Conservation (phyloP, 2,329 filamentous ascomycete genomes). For the Trichoderma atrobrunneum region DNA sequence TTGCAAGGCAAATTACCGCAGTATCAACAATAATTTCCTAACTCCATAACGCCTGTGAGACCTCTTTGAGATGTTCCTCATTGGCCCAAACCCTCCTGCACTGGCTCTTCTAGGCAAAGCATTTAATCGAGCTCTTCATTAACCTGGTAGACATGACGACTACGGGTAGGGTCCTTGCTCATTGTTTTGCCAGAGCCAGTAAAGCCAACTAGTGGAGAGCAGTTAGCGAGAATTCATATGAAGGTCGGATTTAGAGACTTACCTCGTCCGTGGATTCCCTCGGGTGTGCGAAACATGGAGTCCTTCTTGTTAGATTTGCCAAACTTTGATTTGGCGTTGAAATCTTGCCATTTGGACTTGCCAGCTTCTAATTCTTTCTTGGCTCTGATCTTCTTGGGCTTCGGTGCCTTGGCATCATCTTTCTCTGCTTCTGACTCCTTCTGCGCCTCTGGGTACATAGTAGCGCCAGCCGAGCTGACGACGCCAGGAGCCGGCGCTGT, state of each 20-base stretch:
- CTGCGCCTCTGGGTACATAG: conserved; percentile 59
- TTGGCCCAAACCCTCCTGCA: conserved; percentile 18
- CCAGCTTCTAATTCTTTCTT: conserved; percentile 87
- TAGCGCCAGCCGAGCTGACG: conserved; percentile 55
- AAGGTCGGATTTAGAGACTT: conserved; percentile 28
- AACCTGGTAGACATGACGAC: conserved; percentile 79
- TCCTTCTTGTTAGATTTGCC: conserved; percentile 74
- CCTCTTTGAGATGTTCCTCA: not conserved
- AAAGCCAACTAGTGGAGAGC: conserved; percentile 72
- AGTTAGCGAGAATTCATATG: conserved; percentile 22
- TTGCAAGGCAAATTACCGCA: conserved; percentile 36
- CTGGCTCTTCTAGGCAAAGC: conserved; percentile 28
- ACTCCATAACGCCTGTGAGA: conserved; percentile 23
- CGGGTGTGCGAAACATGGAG: conserved; percentile 94
- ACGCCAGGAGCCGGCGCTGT: conserved; percentile 39
- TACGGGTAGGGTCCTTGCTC: conserved; percentile 84
- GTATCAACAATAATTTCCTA: conserved; percentile 28
- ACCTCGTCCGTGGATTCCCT: conserved; percentile 85
- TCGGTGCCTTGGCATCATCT: conserved; percentile 67
- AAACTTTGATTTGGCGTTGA: conserved; percentile 73
- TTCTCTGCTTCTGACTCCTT: conserved; percentile 60
- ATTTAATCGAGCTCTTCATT: conserved; percentile 69
- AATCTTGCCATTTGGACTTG: conserved; percentile 94
- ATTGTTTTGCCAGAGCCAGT: conserved; percentile 93
- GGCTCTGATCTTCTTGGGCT: conserved; percentile 86